Conservation (phyloP, 345 rosid genomes). For the Melaleuca quinquenervia region DNA sequence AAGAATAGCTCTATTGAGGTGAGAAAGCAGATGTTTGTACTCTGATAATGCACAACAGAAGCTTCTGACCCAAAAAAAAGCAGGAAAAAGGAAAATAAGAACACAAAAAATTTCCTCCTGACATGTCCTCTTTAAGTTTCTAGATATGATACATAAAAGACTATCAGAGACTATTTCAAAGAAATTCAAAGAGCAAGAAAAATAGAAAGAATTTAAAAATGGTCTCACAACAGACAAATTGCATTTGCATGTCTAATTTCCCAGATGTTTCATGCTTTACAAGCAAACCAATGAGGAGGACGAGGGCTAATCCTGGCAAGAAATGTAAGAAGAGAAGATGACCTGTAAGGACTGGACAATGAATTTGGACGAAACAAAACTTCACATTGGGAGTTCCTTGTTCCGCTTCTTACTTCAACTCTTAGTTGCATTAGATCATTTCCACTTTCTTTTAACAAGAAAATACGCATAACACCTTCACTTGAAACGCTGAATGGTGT, state of each 20-base stretch:
- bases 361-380: slow-evolving; percentile 83
- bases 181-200: not conserved
- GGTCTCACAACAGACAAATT: not conserved
- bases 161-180: not conserved
- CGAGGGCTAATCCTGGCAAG: not conserved
- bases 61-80: not conserved
- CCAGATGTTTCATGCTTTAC: not conserved
- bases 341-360: slow-evolving; percentile 91
- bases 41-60: not conserved
- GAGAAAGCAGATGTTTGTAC: not conserved
- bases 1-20: not conserved
- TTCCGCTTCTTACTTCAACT: slow-evolving; percentile 83
- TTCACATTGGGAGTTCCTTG: slow-evolving; percentile 83
- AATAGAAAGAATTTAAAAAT: not conserved
- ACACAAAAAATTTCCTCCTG: not conserved
- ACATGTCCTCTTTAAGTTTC: not conserved
- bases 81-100: not conserved
- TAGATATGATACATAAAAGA: not conserved
- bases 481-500: slow-evolving; percentile 61
- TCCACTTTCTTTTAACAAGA: slow-evolving; percentile 45
- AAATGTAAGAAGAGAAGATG: not conserved
- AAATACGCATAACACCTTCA: slow-evolving; percentile 76
- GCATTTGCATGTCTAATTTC: not conserved
- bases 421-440: slow-evolving; percentile 44
- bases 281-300: not conserved